Evolutionary conservation across 2,329 filamentous ascomycete species (phyloP), one percentile per base, ranked within the genome.

Genomic region (Davidsoniella australis): DNA sequence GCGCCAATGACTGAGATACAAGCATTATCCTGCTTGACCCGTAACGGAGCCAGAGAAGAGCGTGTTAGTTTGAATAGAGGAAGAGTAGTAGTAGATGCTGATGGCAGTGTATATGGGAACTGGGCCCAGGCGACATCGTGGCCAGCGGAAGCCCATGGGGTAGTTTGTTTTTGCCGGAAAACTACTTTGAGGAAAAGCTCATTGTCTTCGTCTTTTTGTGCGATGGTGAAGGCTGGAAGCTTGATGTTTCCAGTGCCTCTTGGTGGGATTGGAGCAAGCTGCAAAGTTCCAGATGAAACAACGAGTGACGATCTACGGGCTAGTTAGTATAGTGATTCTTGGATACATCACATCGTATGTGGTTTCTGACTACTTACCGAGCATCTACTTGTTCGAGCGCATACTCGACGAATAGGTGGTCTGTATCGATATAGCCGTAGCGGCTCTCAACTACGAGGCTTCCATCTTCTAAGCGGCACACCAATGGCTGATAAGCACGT

Each of bases 401-500:
- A 33, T 33, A 33, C 29, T 33, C 29, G 29, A 33, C 9, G 12
- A 33, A 33, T 14, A 77, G 57, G 52, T 76, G 69, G 50, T 73
- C 69, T 3, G 77, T 62, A 0, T 60, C 63, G 29, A 68, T 57
- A 49, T 73, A 75, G 56, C 77, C 73, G 57, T 78, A 75, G 9
- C 69, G 65, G 50, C 75, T 77, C 53, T 69, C 56, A 12, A 76
- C 64, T 3, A 63, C 63, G 2, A 75, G 61, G 2, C 60, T 57
- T n/a, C 63, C 57, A 1, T 65, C 66, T 6, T 67, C 57, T 4
- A 73, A 63, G 9, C 72, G 59, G 7, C 72, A 68, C 55, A 73
- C 68, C 45, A 80, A 68, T 0, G 76, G 77, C 55, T 76, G 70
- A 50, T 78, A 75, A 6, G 69, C 70, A 56, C 78, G 78, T 55